Evolutionary conservation across 2,329 filamentous ascomycete species (phyloP), one percentile per base, ranked within the genome.

Genomic region (Epichloe brachyelytri): DNA sequence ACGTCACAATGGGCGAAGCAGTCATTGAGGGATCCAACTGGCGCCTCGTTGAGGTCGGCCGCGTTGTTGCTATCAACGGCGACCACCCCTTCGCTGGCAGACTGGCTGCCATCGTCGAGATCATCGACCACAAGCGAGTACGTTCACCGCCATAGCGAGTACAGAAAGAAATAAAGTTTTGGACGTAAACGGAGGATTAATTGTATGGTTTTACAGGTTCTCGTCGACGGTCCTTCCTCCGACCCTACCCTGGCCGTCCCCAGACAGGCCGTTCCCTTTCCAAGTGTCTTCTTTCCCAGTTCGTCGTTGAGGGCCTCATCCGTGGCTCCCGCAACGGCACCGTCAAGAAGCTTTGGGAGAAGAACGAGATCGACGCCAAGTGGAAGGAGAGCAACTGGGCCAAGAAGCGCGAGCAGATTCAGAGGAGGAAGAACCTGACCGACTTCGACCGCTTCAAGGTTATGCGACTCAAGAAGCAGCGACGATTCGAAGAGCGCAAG

Each of bases 381-480:
- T 97, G 89, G 86, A 82, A 84, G 70, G 80, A 87, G 76, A 90
- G 82, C 79, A 82, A 82, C 73, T 95, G 86, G 84, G 88, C 90
- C 68, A 93, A 98, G 88, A 90, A 88, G 82, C 83, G 86, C 70
- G 82, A 83, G 63, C 85, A 88, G 76, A 80, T 81, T 65, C 80
- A 87, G 74, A 86, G 88, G 78, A 86, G 93, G 80, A 86, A 85
- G 78, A 82, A 82, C 67, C 80, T 98, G 62, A 94, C 85, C 75
- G 93, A 98, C 82, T 98, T 98, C 71, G 93, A 98, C 80, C 86
- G 93, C 74, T 98, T 97, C 88, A 96, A 98, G 87, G 93, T 97
- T 67, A 80, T 97, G 83, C 85, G 91, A 75, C 80, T 97, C 77
- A 94, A 91, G 86, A 98, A 98, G 85, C 90, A 96, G 85, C 88